Conservation (phyloP, 495 filamentous ascomycete genomes). For the Amorphotheca resinae region DNA sequence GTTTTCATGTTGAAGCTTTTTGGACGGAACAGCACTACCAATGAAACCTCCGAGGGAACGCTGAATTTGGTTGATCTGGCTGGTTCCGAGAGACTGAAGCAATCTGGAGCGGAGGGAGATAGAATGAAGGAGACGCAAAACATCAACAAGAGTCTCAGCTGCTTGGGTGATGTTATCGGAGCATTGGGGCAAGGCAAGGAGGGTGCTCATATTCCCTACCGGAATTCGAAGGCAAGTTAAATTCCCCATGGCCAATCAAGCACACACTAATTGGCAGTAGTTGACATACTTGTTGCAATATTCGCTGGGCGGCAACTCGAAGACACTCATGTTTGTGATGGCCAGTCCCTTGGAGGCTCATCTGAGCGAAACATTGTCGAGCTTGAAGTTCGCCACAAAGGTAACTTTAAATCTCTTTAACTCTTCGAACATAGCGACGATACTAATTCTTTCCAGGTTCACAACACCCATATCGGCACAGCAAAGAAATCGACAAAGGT, state of each 20-base stretch:
- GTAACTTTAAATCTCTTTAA: constrained; percentile 27
- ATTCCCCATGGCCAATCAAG: neutral
- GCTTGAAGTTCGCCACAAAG: constrained; percentile 93
- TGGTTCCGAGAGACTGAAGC: constrained; percentile 81
- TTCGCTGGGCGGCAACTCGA: constrained; percentile 86
- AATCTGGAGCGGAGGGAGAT: constrained; percentile 72
- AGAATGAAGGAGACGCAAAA: constrained; percentile 88
- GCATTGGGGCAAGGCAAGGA: constrained; percentile 78
- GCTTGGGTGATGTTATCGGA: constrained; percentile 88
- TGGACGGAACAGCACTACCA: constrained; percentile 68
- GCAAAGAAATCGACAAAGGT: constrained; percentile 64
- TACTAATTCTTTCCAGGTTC: constrained; percentile 33
- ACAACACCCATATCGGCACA: constrained; percentile 82
- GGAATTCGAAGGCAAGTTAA: constrained; percentile 73
- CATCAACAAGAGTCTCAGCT: constrained; percentile 89
- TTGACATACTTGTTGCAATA: constrained; percentile 94
- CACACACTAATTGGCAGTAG: constrained; percentile 27
- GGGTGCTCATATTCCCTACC: constrained; percentile 80
- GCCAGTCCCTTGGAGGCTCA: constrained; percentile 86
- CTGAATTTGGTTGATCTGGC: constrained; percentile 95
- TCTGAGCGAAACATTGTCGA: constrained; percentile 84
- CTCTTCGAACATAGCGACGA: neutral
- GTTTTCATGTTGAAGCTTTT: constrained; percentile 90
- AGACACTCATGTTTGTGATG: constrained; percentile 99
- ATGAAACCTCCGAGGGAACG: constrained; percentile 79